phyloP scores from a whole-genome alignment of 2,329 filamentous ascomycete species.

The Colletotrichum caudatum region DNA sequence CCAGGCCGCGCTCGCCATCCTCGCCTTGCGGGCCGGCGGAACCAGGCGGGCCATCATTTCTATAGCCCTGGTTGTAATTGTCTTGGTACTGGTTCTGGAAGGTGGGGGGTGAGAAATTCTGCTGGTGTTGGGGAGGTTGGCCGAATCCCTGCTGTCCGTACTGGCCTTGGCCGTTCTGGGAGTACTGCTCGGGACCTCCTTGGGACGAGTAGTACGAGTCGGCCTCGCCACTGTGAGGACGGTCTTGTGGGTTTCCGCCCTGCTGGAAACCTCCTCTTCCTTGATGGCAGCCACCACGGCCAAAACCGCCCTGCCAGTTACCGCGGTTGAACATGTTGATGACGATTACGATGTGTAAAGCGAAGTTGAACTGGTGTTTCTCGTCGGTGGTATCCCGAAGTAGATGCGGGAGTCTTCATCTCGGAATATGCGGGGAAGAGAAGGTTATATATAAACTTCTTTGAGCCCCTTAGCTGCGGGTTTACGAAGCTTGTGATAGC shows the following conservation, averaged over 20 bases:
- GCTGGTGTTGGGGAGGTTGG: slow-evolving; percentile 33
- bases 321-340: slow-evolving; percentile 34
- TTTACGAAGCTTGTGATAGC: slow-evolving; percentile 38
- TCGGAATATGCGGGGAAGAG: slow-evolving; percentile 30
- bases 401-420: not conserved
- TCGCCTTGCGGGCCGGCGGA: slow-evolving; percentile 43
- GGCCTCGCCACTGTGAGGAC: slow-evolving; percentile 28
- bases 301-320: slow-evolving; percentile 21
- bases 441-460: slow-evolving; percentile 36
- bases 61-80: slow-evolving; percentile 31
- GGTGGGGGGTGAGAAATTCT: slow-evolving; percentile 27
- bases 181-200: slow-evolving; percentile 11
- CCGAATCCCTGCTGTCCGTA: slow-evolving; percentile 34
- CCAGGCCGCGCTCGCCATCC: slow-evolving; percentile 56
- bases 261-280: slow-evolving; percentile 20
- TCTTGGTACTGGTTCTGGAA: slow-evolving; percentile 35
- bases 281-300: slow-evolving; percentile 20
- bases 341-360: not conserved
- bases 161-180: slow-evolving; percentile 2
- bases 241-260: slow-evolving; percentile 20
- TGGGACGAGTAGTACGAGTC: slow-evolving; percentile 32
- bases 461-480: slow-evolving; percentile 25
- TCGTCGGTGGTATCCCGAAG: slow-evolving; percentile 8
- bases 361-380: not conserved
- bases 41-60: slow-evolving; percentile 34